phyloP scores from a whole-genome alignment of 129 eudicot genomes.

The Kitagawia praeruptora region DNA sequence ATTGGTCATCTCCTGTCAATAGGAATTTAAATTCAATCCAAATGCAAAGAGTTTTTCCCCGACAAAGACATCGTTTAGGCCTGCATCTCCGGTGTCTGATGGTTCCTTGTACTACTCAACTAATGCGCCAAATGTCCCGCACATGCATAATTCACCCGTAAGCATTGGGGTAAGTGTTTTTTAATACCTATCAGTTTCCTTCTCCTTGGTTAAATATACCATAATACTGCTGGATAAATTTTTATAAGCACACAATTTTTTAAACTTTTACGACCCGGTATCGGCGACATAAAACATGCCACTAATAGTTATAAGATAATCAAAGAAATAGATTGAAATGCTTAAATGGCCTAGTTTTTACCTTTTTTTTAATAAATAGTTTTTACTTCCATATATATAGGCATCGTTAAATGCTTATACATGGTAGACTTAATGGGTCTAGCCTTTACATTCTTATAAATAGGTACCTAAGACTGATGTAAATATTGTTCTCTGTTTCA shows the following conservation, averaged over 20 bases:
- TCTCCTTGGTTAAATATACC: neutral
- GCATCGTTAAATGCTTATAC: neutral
- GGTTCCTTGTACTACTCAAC: conserved; percentile 72
- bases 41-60: conserved; percentile 90
- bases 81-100: conserved; percentile 88
- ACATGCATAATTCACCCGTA: conserved; percentile 78
- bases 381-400: neutral
- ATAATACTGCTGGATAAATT: neutral
- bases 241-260: neutral
- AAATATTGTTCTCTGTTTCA: neutral
- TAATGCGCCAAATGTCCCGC: conserved; percentile 44
- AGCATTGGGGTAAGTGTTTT: conserved; percentile 71
- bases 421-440: neutral
- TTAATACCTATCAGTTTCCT: neutral
- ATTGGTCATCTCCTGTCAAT: neutral
- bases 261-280: neutral
- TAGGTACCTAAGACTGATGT: neutral
- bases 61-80: conserved; percentile 54
- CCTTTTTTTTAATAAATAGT: neutral
- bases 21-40: conserved; percentile 92
- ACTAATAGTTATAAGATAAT: neutral
- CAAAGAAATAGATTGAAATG: neutral
- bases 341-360: neutral
- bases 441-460: too few relatives aligned
- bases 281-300: neutral